Conservation (phyloP, 495 filamentous ascomycete species). For the Aspergillus mulundensis region DNA sequence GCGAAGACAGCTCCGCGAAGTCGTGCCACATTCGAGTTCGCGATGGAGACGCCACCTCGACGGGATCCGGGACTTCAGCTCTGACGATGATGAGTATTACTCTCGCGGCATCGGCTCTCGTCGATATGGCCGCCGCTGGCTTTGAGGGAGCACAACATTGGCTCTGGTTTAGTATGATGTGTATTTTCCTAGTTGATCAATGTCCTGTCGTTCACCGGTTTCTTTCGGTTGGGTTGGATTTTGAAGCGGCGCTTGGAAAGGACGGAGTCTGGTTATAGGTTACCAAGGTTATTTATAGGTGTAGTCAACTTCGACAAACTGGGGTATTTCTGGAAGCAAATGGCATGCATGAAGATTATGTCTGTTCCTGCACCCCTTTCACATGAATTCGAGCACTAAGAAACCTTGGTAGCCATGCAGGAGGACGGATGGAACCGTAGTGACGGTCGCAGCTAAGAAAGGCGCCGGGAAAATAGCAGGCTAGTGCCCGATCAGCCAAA, state of each 20-base stretch:
- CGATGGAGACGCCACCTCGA: conserved; percentile 10
- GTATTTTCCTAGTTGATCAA: not conserved
- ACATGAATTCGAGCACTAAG: not conserved
- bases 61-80: not conserved
- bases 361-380: not conserved
- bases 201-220: conserved; percentile 1
- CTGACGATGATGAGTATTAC: conserved; percentile 8
- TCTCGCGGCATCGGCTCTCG: not conserved
- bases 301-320: not conserved
- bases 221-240: conserved; percentile 5
- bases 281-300: not conserved
- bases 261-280: not conserved
- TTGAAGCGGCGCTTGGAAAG: not conserved
- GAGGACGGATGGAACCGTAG: not conserved
- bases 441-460: not conserved
- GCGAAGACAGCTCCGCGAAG: not conserved
- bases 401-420: not conserved
- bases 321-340: too few species aligned
- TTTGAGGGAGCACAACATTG: not conserved
- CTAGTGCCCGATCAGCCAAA: conserved; percentile 7
- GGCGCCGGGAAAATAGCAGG: not conserved
- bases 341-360: not conserved
- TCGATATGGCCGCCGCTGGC: conserved; percentile 10
- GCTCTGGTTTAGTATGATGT: not conserved
- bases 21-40: conserved; percentile 3